phyloP scores from a whole-genome alignment of 177 flowering plant species.

The Tripterygium wilfordii region DNA sequence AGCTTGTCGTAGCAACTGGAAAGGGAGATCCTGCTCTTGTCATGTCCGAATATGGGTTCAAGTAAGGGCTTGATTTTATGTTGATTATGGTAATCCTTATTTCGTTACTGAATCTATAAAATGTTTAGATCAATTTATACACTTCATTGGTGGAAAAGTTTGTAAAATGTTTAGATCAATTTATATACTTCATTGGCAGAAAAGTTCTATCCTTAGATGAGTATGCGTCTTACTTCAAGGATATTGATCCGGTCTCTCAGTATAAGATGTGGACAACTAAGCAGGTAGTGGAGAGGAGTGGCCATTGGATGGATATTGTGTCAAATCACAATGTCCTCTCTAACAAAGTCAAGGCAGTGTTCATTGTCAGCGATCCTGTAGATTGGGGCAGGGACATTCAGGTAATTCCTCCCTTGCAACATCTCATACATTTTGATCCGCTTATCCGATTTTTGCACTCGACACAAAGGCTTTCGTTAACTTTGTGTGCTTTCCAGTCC shows the following conservation, averaged over 20 bases:
- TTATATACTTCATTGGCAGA: no score
- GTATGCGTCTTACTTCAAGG: constrained; percentile 57
- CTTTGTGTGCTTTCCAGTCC: no score
- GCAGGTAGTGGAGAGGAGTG: not conserved
- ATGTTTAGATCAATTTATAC: no score
- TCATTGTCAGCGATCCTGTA: constrained; percentile 24
- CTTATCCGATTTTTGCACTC: no score
- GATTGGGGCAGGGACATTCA: constrained; percentile 34
- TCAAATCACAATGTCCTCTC: constrained; percentile 10
- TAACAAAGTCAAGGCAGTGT: constrained; percentile 19
- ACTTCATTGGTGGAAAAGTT: no score
- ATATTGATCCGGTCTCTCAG: constrained; percentile 70
- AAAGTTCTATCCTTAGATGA: constrained; percentile 71
- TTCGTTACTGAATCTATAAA: not conserved
- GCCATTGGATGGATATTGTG: not conserved
- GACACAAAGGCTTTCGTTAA: no score
- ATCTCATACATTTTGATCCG: no score
- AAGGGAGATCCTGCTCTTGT: constrained; percentile 83
- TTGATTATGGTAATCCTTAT: not conserved
- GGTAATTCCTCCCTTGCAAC: constrained; percentile 7
- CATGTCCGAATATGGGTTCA: constrained; percentile 78
- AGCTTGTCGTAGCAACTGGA: constrained; percentile 60
- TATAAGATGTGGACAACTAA: constrained; percentile 48
- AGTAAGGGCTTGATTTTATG: constrained; percentile 34
- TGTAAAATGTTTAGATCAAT: no score